Percentiles rank a stretch among this genome's conserved stretches.
These are phyloP conservation scores for Tylopilus balloui DNA, from an alignment of 768 basidiomycete species.

Conservation along the genomic window DNA sequence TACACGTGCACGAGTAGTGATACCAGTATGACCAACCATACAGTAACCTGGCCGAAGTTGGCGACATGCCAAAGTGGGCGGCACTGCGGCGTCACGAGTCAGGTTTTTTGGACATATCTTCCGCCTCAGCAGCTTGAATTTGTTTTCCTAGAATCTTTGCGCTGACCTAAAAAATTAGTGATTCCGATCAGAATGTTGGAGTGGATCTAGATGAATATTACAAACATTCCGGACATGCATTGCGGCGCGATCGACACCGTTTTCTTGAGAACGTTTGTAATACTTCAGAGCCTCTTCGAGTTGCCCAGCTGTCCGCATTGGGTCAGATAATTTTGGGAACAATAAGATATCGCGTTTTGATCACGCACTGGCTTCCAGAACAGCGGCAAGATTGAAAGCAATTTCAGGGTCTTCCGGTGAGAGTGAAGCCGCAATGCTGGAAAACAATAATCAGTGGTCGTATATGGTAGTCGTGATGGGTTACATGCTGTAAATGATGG, in stretches of 20 bases:
- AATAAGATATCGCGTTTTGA: slow-evolving; percentile 29
- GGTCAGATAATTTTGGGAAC: slow-evolving; percentile 32
- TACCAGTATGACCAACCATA: slow-evolving; percentile 12
- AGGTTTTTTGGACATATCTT: slow-evolving; percentile 31
- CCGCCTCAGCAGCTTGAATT: slow-evolving; percentile 35
- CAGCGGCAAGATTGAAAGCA: slow-evolving; percentile 86
- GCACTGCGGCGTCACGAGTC: slow-evolving; percentile 24
- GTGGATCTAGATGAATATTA: slow-evolving; percentile 18
- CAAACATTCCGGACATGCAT: slow-evolving; percentile 80
- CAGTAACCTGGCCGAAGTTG: slow-evolving; percentile 3
- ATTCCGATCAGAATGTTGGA: slow-evolving; percentile 12
- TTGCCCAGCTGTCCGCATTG: slow-evolving; percentile 53
- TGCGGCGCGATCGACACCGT: slow-evolving; percentile 77
- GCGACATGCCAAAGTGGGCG: slow-evolving; percentile 3
- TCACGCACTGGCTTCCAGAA: slow-evolving; percentile 79
- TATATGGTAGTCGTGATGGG: slow-evolving; percentile 28
- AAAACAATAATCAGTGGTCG: slow-evolving; percentile 31
- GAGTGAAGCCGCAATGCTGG: slow-evolving; percentile 76
- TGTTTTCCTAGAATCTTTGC: slow-evolving; percentile 72
- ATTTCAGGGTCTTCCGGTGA: slow-evolving; percentile 89
- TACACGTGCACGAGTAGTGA: slow-evolving; percentile 8
- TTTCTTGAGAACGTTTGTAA: slow-evolving; percentile 74
- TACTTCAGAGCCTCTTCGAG: slow-evolving; percentile 77
- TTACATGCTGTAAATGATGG: slow-evolving; percentile 71
- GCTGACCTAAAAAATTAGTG: slow-evolving; percentile 51